Base-by-base conservation (phyloP, 768 basidiomycete species). In the Lentinula aciculospora region DNA sequence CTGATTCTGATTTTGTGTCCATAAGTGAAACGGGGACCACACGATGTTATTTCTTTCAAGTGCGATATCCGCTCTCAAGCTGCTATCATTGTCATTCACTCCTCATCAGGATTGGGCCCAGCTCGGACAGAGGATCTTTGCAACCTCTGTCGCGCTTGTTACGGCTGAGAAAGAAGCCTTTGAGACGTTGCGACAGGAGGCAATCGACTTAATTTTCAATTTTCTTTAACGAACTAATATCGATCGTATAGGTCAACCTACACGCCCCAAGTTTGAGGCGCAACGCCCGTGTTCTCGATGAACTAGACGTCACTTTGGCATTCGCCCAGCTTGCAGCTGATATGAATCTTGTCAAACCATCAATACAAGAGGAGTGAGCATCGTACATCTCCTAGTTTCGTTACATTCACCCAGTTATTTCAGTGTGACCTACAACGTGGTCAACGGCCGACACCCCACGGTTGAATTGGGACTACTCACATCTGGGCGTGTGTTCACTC, bases 371-470 rank as follows among this genome's bases (percentile, higher is more conserved):
- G 28, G 80, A 86, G 95, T 94, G 61, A 62, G 85, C 67, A 13
- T n/a, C 12, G 40, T 21, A 23, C 25, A 23, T 32, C 12, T 37
- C 39, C 31, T 50, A 48, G 37, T 27, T 40, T 23, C 2, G 6
- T 45, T 12, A 32, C 54, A 37, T 9, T 9, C 3, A 53, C 12
- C 50, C 31, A 49, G 47, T 34, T 32, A 4, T 39, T 57, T 60
- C 59, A 86, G 85, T 19, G 71, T 74, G 54, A 76, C 79, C 0
- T 89, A 89, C 64, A 69, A 85, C 10, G 85, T 97, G 29, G 72
- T 74, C 8, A 84, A 91, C 63, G 95, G 94, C 17, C 85, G 95
- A 25, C 95, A 98, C 74, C 94, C 94, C 0, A 88, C 92, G 1
- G 95, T 98, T 10, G 96, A 98, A 73, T 78, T 92, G 4, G 92